Base-by-base conservation (phyloP, 768 basidiomycete genomes). In the Boletus rubropictus region DNA sequence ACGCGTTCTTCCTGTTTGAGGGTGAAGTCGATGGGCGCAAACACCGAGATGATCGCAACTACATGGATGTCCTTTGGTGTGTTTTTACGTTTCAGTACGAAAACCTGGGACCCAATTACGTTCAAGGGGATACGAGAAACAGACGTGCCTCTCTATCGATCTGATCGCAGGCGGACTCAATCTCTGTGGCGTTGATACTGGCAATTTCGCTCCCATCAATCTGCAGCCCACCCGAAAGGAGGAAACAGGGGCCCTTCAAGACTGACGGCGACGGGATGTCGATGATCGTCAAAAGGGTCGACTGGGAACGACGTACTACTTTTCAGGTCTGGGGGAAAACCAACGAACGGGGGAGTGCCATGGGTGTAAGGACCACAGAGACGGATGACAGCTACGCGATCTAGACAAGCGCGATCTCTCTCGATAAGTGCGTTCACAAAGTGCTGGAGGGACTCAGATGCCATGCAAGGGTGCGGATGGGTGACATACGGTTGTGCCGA, bases 351-450 rank as follows among this genome's bases (percentile, higher is more conserved):
- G 10, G 81, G 82, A 15, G 72, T 72, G 28, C 79, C 77, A n/a
- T 62, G 67, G 3, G 78, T 78, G 60, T 78, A 82, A 0, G 79
- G 78, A 4, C 76, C 78, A 38, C 79, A 80, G 7, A 85, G 70
- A 46, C 83, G 75, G 39, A 85, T 71, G 31, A 84, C 80, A 0
- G 80, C 83, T 0, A 85, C 82, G 38, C 75, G 75, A 37, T 73
- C 71, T 12, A 84, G 63, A n/a, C 76, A 69, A 3, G 71, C 51
- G 5, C 73, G 63, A 58, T 83, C 76, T 21, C 73, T 60, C 63
- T 83, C 80, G 15, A 84, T 69, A 3, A 85, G 73, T 1, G 80
- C 79, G 51, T 84, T 80, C 21, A 80, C 69, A 48, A 80, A 80
- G 57, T 77, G 75, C 69, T 74, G 18, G 17, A 24, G 17, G 7